Percentiles rank a stretch among this genome's conserved stretches.
Evolutionary conservation across 164 flowering plant genomes (phyloP).

Genomic region (Vitis vinifera): DNA sequence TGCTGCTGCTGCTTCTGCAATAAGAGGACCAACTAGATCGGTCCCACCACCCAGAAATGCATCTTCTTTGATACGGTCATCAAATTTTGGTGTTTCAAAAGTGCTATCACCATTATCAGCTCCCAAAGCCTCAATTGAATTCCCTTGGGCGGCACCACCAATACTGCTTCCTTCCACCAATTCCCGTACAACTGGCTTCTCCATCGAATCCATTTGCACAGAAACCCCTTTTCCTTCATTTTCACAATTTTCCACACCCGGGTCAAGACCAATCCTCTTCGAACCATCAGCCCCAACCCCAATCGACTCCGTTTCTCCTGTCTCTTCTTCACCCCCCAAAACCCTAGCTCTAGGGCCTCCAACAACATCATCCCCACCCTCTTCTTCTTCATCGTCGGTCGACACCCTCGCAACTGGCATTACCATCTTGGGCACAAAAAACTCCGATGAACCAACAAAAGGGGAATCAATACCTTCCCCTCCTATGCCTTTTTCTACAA

Average conservation of each 20-base stretch:
- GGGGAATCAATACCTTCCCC: slow-evolving; percentile 15
- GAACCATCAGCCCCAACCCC: slow-evolving; percentile 8
- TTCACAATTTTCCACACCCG: neutral
- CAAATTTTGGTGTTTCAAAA: slow-evolving; percentile 11
- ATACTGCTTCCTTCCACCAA: neutral
- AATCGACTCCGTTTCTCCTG: slow-evolving; percentile 14
- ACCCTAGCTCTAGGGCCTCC: slow-evolving; percentile 11
- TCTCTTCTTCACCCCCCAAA: slow-evolving; percentile 24
- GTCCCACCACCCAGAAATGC: slow-evolving; percentile 9
- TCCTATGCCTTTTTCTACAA: slow-evolving; percentile 18
- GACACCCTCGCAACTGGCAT: slow-evolving; percentile 39
- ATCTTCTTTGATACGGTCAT: neutral
- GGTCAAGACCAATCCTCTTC: neutral
- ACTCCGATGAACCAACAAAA: slow-evolving; percentile 13
- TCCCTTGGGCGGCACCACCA: slow-evolving; percentile 7
- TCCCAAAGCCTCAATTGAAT: slow-evolving; percentile 3
- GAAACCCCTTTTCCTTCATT: slow-evolving; percentile 6
- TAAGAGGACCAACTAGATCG: neutral
- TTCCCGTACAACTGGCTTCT: slow-evolving; percentile 2
- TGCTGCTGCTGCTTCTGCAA: neutral
- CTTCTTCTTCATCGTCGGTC: slow-evolving; percentile 31
- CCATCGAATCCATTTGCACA: neutral
- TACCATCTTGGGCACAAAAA: slow-evolving; percentile 1
- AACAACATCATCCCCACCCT: slow-evolving; percentile 10
- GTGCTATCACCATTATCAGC: slow-evolving; percentile 7